phyloP scores from a whole-genome alignment of 1,139 yeast genomes.

The Kodamaea derodonti region DNA sequence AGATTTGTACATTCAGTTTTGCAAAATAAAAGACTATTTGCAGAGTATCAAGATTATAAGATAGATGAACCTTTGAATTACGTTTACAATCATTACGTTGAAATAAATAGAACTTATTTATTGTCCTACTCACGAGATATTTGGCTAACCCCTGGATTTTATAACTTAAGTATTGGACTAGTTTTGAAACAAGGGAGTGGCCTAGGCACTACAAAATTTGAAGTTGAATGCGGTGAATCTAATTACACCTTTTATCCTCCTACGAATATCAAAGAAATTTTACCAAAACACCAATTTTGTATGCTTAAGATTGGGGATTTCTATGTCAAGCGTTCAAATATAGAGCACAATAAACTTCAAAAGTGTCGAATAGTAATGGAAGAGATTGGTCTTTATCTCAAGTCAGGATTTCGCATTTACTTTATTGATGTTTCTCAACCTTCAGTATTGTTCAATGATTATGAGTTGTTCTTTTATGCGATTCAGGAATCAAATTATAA shows the following conservation, averaged over 20 bases:
- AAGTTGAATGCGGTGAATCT: constrained; percentile 28
- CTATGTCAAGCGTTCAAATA: constrained; percentile 16
- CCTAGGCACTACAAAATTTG: constrained; percentile 57
- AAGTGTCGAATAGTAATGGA: constrained; percentile 50
- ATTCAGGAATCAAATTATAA: constrained; percentile 40
- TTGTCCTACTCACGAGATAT: constrained; percentile 45
- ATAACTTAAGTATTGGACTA: constrained; percentile 50
- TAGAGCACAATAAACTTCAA: constrained; percentile 14
- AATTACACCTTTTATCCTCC: constrained; percentile 50
- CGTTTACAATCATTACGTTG: constrained; percentile 42
- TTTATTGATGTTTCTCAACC: constrained; percentile 54
- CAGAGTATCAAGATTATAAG: constrained; percentile 48
- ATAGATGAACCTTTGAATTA: constrained; percentile 50
- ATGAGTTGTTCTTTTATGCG: constrained; percentile 39
- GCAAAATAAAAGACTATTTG: constrained; percentile 49
- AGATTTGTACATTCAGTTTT: constrained; percentile 47
- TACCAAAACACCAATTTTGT: constrained; percentile 52
- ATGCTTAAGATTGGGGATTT: constrained; percentile 53
- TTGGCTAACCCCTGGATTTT: constrained; percentile 50
- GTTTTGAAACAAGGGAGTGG: constrained; percentile 54
- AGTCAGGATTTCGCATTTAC: constrained; percentile 54
- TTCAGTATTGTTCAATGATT: constrained; percentile 40
- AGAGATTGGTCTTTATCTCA: constrained; percentile 55
- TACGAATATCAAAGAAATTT: constrained; percentile 51
- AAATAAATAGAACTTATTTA: constrained; percentile 46